Base-by-base conservation (phyloP, 208 protist genomes). In the Leishmania braziliensis region DNA sequence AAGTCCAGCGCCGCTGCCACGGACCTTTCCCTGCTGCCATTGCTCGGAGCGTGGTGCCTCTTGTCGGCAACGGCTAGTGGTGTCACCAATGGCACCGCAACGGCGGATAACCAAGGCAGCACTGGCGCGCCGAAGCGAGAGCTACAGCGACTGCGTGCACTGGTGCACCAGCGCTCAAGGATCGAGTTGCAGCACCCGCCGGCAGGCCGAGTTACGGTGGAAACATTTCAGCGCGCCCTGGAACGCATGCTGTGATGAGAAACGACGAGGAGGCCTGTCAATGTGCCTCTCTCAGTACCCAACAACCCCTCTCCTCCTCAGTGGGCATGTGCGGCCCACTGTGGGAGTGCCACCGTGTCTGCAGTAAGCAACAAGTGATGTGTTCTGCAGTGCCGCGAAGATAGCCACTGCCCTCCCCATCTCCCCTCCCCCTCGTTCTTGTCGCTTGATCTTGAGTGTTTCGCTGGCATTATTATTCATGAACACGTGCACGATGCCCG, bases 21-120 rank as follows among this genome's bases (percentile, higher is more conserved):
- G 48, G 68, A 81, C 23, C 75, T 68, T 12, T 86, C 86, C 43
- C 78, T 94, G 51, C 87, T 88, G 75, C 90, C 90, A 3, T 82
- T 94, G 26, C 83, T 88, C 62, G 92, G 92, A 0, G 92, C 92
- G 5, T 82, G 83, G 51, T 69, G 70, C 33, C 79, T 95, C 23
- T 70, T 92, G 46, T 76, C 68, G 4, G 77, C 80, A 8, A 43
- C 74, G 12, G 54, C 36, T 16, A 50, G 43, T 18, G 71, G 18
- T 8, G 26, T 16, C 29, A 26, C 18, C 26, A 33, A n/a, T 48
- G 48, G 2, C 69, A 9, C 29, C 2, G 33, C 65, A 36, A 69
- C 36, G 33, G 20, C 65, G 16, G 16, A 23, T 14, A 50, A 18
- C 20, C 14, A 8, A n/a, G 48, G 33, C 39, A 46, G n/a, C 20